Percentiles rank a stretch among this genome's conserved stretches.
Evolutionary conservation across 768 basidiomycete species (phyloP).

Genomic region (Suillus plorans): DNA sequence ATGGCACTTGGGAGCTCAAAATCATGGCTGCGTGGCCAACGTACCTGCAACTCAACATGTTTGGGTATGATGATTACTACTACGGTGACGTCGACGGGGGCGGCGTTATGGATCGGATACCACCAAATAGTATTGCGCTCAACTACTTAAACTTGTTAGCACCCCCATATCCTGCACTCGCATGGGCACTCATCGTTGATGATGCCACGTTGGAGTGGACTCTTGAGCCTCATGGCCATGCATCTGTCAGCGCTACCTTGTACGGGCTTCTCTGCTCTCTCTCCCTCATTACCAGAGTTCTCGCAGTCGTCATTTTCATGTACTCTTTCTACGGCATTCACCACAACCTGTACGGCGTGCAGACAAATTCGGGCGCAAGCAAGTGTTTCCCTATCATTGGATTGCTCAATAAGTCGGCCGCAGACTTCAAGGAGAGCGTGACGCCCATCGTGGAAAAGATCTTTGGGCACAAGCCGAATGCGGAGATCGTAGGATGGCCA

Average conservation of each 20-base stretch:
- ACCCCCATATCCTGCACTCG: conserved; percentile 82
- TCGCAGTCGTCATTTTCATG: conserved; percentile 87
- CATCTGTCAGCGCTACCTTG: conserved; percentile 81
- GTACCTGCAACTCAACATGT: conserved; percentile 87
- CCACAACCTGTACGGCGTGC: conserved; percentile 89
- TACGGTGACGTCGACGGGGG: conserved; percentile 90
- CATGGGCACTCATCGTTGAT: conserved; percentile 82
- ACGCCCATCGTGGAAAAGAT: conserved; percentile 69
- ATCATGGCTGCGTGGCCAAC: conserved; percentile 92
- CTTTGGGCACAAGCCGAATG: conserved; percentile 54
- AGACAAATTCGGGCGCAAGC: conserved; percentile 63
- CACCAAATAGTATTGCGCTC: conserved; percentile 81
- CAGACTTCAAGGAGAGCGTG: conserved; percentile 64
- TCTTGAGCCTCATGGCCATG: conserved; percentile 78
- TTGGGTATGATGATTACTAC: conserved; percentile 88
- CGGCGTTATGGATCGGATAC: conserved; percentile 85
- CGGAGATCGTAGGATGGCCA: conserved; percentile 94
- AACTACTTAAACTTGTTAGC: conserved; percentile 92
- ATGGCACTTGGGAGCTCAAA: conserved; percentile 81
- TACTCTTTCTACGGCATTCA: conserved; percentile 96
- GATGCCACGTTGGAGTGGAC: conserved; percentile 77
- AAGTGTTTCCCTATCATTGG: conserved; percentile 91
- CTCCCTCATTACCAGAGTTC: conserved; percentile 82
- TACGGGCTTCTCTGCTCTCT: conserved; percentile 80
- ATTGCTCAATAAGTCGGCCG: conserved; percentile 58